Evolutionary conservation across 495 filamentous ascomycete genomes (phyloP).

Genomic region (Hypoxylon crocopeplum): DNA sequence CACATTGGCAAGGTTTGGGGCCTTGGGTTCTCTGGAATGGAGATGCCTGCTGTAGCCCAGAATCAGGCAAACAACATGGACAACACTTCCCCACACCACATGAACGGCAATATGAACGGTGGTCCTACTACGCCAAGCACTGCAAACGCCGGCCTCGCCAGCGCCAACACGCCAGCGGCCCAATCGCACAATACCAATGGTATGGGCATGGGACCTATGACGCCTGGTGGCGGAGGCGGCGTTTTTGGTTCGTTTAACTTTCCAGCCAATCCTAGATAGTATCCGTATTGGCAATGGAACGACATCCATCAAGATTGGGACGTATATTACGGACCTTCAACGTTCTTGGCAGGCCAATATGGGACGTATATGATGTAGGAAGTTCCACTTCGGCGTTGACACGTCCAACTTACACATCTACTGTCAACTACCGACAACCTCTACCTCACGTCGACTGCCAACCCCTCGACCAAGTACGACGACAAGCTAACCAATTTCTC

Average conservation of each 20-base stretch:
- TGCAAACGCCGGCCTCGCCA: slow-evolving; percentile 57
- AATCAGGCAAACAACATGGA: slow-evolving; percentile 35
- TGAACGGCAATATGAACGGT: slow-evolving; percentile 61
- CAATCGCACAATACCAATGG: slow-evolving; percentile 61
- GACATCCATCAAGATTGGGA: too few species aligned
- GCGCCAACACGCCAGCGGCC: slow-evolving; percentile 65
- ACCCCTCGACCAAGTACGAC: too few species aligned
- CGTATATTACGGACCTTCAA: too few species aligned
- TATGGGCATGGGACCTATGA: slow-evolving; percentile 65
- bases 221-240: slow-evolving; percentile 71
- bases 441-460: too few species aligned
- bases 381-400: too few species aligned
- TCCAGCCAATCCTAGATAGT: slow-evolving; percentile 45
- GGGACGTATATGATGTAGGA: too few species aligned
- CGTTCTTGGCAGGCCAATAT: too few species aligned
- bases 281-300: slow-evolving; percentile 10
- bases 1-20: slow-evolving; percentile 90
- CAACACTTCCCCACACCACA: slow-evolving; percentile 49
- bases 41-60: slow-evolving; percentile 41
- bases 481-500: too few species aligned
- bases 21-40: slow-evolving; percentile 66
- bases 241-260: slow-evolving; percentile 66
- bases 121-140: slow-evolving; percentile 77
- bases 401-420: too few species aligned
- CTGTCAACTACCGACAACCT: too few species aligned